Conservation (phyloP, 805 yeast species). For the Candida patagonica region DNA sequence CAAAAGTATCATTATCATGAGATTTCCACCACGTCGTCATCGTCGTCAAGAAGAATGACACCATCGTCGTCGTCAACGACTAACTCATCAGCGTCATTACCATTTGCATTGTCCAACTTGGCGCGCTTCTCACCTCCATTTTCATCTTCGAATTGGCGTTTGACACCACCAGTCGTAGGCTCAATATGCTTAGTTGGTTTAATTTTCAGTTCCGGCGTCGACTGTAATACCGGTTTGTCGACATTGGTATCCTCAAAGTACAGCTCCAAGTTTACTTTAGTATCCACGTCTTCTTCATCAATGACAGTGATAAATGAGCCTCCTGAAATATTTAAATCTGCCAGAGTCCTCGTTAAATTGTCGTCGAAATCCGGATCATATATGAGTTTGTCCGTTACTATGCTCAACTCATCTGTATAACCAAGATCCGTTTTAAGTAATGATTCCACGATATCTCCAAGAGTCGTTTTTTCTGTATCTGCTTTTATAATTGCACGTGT, state of each 20-base stretch:
- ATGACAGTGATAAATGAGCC: conserved; percentile 63
- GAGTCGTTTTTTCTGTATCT: conserved; percentile 25
- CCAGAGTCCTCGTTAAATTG: conserved; percentile 42
- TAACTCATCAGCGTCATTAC: conserved; percentile 2
- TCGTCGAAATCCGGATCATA: conserved; percentile 89
- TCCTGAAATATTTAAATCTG: conserved; percentile 42
- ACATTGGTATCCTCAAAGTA: conserved; percentile 3
- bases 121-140: conserved; percentile 6
- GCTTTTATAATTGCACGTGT: conserved; percentile 24
- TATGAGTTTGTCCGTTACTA: conserved; percentile 55
- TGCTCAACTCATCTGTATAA: conserved; percentile 46
- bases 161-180: background rate
- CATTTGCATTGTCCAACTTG: conserved; percentile 11
- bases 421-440: conserved; percentile 40
- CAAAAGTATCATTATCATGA: no score
- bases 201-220: conserved; percentile 5
- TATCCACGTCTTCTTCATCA: conserved; percentile 72
- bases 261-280: conserved; percentile 40
- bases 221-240: conserved; percentile 2
- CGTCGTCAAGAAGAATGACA: conserved; percentile 17
- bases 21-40: conserved; percentile 16
- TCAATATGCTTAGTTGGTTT: background rate
- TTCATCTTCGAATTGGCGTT: conserved; percentile 3
- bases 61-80: conserved; percentile 15
- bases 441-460: conserved; percentile 43